Percentiles rank a stretch among this genome's conserved stretches.
Evolutionary conservation across 495 filamentous ascomycete genomes (phyloP).

Genomic region (Neurospora africana): DNA sequence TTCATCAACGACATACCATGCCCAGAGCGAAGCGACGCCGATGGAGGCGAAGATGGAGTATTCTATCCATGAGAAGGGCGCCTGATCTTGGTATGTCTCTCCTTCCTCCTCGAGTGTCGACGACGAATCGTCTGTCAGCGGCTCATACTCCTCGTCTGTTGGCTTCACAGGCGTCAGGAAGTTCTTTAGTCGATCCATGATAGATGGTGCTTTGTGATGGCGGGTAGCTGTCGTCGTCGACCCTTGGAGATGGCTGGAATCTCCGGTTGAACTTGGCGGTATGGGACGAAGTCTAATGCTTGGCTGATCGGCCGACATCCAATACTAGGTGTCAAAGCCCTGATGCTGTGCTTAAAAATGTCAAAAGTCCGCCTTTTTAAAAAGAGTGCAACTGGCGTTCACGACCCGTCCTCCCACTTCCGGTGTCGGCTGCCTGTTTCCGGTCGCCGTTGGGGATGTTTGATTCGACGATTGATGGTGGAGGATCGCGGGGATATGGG

Average conservation of each 20-base stretch:
- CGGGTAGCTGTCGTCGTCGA: neutral
- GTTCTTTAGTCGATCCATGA: slow-evolving; percentile 22
- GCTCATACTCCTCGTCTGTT: slow-evolving; percentile 45
- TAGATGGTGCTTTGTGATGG: neutral
- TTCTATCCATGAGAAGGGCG: slow-evolving; percentile 63
- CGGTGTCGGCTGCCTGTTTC: neutral
- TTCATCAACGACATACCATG: slow-evolving; percentile 55
- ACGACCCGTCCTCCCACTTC: neutral
- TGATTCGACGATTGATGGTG: neutral
- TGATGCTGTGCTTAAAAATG: too few species aligned
- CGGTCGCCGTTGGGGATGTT: neutral
- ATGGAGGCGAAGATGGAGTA: slow-evolving; percentile 81
- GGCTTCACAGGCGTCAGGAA: slow-evolving; percentile 22
- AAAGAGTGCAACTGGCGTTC: neutral
- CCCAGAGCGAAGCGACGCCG: slow-evolving; percentile 91
- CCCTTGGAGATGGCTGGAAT: neutral
- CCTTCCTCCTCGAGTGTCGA: slow-evolving; percentile 17
- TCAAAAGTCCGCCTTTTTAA: neutral
- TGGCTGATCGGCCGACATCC: neutral
- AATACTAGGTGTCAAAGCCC: too few species aligned
- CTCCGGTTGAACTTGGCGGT: neutral
- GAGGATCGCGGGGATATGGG: neutral
- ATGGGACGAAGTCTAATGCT: neutral
- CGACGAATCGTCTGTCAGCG: slow-evolving; percentile 36
- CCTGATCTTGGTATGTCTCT: slow-evolving; percentile 22